Conservation (phyloP, 192 early-diverging fungal species). For the Entomortierella lignicola region DNA sequence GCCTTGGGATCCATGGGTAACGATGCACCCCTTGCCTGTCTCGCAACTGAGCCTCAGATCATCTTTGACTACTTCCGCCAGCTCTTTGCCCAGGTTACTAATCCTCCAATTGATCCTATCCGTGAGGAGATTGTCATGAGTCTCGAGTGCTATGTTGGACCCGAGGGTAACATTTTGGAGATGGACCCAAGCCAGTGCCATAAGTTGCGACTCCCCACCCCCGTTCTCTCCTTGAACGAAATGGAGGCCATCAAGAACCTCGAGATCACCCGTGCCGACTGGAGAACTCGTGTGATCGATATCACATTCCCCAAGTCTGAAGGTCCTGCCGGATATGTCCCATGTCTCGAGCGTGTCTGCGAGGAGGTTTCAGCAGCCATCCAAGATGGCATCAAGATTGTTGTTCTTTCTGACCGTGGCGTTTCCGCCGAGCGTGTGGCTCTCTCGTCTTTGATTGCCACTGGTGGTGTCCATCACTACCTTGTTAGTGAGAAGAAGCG, state of each 20-base stretch:
- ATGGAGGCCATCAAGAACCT: constrained; percentile 82
- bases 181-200: constrained; percentile 82
- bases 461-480: constrained; percentile 95
- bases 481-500: constrained; percentile 91
- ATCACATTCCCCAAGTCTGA: constrained; percentile 84
- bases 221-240: constrained; percentile 87
- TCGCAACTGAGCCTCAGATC: constrained; percentile 87
- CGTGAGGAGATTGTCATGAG: constrained; percentile 99
- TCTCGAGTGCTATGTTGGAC: constrained; percentile 92
- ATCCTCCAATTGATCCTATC: constrained; percentile 99
- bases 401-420: constrained; percentile 85
- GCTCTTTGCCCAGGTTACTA: constrained; percentile 98
- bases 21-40: constrained; percentile 94
- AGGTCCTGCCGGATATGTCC: constrained; percentile 82
- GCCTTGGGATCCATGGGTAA: constrained; percentile 99
- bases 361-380: constrained; percentile 86
- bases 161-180: constrained; percentile 94
- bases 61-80: constrained; percentile 98
- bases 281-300: constrained; percentile 86
- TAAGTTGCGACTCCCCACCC: constrained; percentile 85
- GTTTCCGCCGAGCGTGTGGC: constrained; percentile 76
- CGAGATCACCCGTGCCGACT: constrained; percentile 71
- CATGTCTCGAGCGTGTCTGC: constrained; percentile 89
- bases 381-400: constrained; percentile 79
- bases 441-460: constrained; percentile 86